A percentile compares a stretch with the other conserved stretches of the same genome.
Conservation (phyloP, 352 stramenopile species). For the Pseudoperonospora humuli region DNA sequence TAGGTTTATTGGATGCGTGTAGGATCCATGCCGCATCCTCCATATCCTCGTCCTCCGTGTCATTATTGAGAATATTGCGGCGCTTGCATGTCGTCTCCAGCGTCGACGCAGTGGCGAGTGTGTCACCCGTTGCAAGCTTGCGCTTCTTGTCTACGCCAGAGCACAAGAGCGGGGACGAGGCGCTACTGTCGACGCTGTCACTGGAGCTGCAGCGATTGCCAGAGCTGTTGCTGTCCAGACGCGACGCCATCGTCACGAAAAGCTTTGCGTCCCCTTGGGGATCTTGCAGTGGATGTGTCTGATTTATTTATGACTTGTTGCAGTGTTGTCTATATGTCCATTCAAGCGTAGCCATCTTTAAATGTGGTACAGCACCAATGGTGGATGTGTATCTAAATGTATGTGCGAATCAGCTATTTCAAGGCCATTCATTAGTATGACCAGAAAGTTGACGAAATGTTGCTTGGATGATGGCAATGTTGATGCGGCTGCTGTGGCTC, state of each 20-base stretch:
- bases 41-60: constrained; percentile 11
- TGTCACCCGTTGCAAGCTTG: constrained; percentile 14
- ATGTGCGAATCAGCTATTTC: neutral
- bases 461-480: neutral
- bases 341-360: constrained; percentile 18
- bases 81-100: constrained; percentile 14
- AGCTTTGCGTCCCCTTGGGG: constrained; percentile 14
- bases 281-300: constrained; percentile 26
- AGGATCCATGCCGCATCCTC: constrained; percentile 6
- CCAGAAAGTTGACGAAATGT: neutral
- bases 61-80: constrained; percentile 20
- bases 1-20: constrained; percentile 20
- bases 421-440: too few species aligned
- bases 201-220: constrained; percentile 10
- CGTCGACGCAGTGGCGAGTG: neutral
- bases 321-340: neutral
- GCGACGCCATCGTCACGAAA: constrained; percentile 11
- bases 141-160: constrained; percentile 20
- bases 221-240: constrained; percentile 14
- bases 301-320: constrained; percentile 18
- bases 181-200: constrained; percentile 7
- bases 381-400: constrained; percentile 3
- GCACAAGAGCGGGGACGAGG: constrained; percentile 4
- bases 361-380: constrained; percentile 6
- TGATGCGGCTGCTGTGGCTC: neutral